Conservation (phyloP, 176 grass and related monocot species). For the Otatea glauca region DNA sequence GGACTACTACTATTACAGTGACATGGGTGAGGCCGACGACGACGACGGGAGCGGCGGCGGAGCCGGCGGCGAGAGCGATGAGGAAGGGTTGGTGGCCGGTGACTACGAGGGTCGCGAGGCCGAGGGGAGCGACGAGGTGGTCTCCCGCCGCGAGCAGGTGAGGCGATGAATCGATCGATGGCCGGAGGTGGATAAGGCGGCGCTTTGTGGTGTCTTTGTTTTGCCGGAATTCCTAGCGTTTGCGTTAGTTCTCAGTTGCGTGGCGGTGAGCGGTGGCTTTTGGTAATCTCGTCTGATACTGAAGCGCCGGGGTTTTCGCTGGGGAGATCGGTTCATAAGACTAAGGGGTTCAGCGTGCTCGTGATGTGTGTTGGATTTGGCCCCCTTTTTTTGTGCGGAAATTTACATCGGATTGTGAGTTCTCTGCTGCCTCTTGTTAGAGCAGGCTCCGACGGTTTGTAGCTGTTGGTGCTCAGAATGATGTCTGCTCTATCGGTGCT, state of each 20-base stretch:
- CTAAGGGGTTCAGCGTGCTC: neutral
- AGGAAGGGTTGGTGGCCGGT: conserved; percentile 46
- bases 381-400: neutral
- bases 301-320: neutral
- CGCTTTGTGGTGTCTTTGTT: neutral
- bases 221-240: neutral
- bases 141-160: conserved; percentile 72
- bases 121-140: conserved; percentile 60
- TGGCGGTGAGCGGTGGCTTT: neutral
- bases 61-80: neutral
- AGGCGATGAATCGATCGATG: neutral
- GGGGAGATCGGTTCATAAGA: neutral
- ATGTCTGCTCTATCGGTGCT: neutral
- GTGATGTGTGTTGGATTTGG: neutral
- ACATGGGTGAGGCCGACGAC: conserved; percentile 45
- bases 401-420: neutral
- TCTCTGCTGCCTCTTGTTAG: neutral
- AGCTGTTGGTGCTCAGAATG: neutral
- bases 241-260: neutral
- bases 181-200: neutral
- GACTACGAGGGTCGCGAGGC: conserved; percentile 64
- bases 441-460: neutral
- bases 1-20: conserved; percentile 68
- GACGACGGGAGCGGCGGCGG: conserved; percentile 26
- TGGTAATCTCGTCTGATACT: neutral